These are phyloP conservation scores for Ceratocystis alfenasii DNA, from an alignment of 2,329 filamentous ascomycete genomes.

Conservation along the genomic window DNA sequence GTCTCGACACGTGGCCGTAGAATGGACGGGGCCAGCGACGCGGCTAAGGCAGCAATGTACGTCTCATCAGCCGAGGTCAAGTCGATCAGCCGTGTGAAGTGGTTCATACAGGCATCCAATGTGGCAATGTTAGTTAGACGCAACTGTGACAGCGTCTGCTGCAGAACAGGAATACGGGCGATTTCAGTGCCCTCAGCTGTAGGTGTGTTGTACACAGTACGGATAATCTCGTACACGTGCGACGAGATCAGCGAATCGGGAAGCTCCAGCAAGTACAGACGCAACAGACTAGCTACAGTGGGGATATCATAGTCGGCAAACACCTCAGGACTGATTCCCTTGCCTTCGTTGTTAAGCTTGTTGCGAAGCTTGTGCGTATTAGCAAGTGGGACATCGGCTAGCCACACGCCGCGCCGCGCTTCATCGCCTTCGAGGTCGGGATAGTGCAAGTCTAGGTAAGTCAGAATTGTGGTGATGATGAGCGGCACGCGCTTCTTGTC, in stretches of 20 bases:
- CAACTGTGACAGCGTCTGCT: constrained; percentile 89
- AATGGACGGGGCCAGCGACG: constrained; percentile 68
- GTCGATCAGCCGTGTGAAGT: constrained; percentile 93
- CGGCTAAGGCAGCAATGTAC: constrained; percentile 65
- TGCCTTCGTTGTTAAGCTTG: constrained; percentile 84
- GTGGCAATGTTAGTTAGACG: constrained; percentile 96
- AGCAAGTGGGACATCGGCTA: constrained; percentile 76
- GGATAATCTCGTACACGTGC: constrained; percentile 96
- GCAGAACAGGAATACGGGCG: constrained; percentile 76
- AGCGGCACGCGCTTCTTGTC: constrained; percentile 92
- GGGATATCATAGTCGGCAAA: constrained; percentile 86
- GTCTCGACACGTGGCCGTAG: constrained; percentile 78
- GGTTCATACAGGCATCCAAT: constrained; percentile 94
- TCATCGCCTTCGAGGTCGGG: constrained; percentile 95
- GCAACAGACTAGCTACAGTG: constrained; percentile 82
- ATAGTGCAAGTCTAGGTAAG: constrained; percentile 92
- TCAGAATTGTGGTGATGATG: constrained; percentile 83
- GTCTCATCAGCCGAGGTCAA: constrained; percentile 88
- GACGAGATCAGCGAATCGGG: constrained; percentile 97
- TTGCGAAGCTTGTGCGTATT: constrained; percentile 75
- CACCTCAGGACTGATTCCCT: constrained; percentile 60
- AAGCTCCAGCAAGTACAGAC: constrained; percentile 87
- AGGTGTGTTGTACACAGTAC: constrained; percentile 85
- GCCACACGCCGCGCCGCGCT: constrained; percentile 82
- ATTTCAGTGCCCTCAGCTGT: constrained; percentile 63